These are phyloP conservation scores for Venturia effusa DNA, from an alignment of 2,329 filamentous ascomycete species.

Conservation along the genomic window DNA sequence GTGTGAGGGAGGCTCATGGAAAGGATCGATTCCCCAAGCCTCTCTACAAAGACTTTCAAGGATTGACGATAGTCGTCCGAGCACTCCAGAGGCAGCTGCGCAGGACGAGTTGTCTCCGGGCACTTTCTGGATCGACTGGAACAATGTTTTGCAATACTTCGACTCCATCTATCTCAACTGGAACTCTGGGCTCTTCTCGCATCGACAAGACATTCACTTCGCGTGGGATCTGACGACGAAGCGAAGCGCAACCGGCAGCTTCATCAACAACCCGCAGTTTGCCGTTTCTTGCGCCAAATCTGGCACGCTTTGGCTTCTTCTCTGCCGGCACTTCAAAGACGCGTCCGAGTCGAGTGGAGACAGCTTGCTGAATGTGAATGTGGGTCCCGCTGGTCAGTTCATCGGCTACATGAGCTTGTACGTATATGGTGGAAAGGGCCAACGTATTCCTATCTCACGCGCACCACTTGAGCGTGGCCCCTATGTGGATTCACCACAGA, in stretches of 20 bases:
- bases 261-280: conserved; percentile 55
- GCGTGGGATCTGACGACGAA: conserved; percentile 55
- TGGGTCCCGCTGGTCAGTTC: conserved; percentile 19
- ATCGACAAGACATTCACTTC: conserved; percentile 85
- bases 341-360: not conserved
- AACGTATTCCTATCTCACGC: conserved; percentile 63
- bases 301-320: conserved; percentile 68
- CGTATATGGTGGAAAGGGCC: conserved; percentile 61
- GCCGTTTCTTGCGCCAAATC: conserved; percentile 40
- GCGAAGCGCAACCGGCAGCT: conserved; percentile 59
- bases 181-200: conserved; percentile 75
- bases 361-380: not conserved
- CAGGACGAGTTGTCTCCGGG: conserved; percentile 44
- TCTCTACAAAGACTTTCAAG: not conserved
- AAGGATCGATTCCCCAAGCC: conserved; percentile 32
- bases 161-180: conserved; percentile 96
- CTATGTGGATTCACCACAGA: conserved; percentile 93
- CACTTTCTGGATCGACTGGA: conserved; percentile 89
- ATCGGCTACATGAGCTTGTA: conserved; percentile 81
- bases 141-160: conserved; percentile 82
- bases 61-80: not conserved
- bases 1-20: conserved; percentile 72
- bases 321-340: conserved; percentile 65
- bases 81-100: not conserved
- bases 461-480: conserved; percentile 62